Conservation (phyloP, 495 filamentous ascomycete species). For the Neurospora tetraspora region DNA sequence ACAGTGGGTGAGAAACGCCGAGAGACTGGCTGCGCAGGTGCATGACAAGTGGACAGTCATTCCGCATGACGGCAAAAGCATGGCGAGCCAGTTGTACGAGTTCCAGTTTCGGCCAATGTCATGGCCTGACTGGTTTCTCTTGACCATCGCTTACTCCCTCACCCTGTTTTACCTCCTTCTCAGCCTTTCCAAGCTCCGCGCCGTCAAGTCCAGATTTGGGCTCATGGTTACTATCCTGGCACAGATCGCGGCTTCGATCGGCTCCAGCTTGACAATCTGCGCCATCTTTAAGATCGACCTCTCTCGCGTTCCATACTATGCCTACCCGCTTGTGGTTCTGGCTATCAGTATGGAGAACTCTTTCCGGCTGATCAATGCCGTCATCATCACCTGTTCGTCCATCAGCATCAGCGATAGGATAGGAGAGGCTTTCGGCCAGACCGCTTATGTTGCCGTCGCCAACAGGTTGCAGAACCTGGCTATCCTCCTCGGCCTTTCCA, state of each 20-base stretch:
- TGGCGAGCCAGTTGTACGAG: slow-evolving; percentile 51
- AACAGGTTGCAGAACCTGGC: slow-evolving; percentile 49
- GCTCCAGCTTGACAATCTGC: slow-evolving; percentile 55
- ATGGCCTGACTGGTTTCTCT: slow-evolving; percentile 43
- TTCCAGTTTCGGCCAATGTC: slow-evolving; percentile 63
- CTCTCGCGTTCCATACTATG: slow-evolving; percentile 47
- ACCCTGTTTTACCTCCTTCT: slow-evolving; percentile 47
- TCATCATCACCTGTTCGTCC: slow-evolving; percentile 53
- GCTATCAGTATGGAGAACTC: slow-evolving; percentile 64
- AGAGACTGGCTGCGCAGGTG: slow-evolving; percentile 33
- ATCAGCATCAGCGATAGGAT: slow-evolving; percentile 50
- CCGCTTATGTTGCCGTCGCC: slow-evolving; percentile 53
- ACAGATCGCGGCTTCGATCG: slow-evolving; percentile 58
- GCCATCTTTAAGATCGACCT: slow-evolving; percentile 52
- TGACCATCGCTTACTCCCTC: slow-evolving; percentile 50
- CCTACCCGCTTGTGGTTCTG: slow-evolving; percentile 62
- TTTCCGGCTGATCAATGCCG: slow-evolving; percentile 60
- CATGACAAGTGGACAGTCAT: slow-evolving; percentile 48
- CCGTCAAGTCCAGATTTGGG: slow-evolving; percentile 58
- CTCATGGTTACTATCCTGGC: slow-evolving; percentile 52
- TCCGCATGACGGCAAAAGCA: slow-evolving; percentile 42
- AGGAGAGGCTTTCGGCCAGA: slow-evolving; percentile 55
- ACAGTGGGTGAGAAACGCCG: slow-evolving; percentile 47
- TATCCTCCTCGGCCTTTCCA: slow-evolving; percentile 46
- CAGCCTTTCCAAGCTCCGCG: slow-evolving; percentile 49